Percentiles rank a stretch among this genome's conserved stretches.
These are phyloP conservation scores for Paecilomyces sp. DNA, from an alignment of 2,329 filamentous ascomycete genomes.

Conservation along the genomic window DNA sequence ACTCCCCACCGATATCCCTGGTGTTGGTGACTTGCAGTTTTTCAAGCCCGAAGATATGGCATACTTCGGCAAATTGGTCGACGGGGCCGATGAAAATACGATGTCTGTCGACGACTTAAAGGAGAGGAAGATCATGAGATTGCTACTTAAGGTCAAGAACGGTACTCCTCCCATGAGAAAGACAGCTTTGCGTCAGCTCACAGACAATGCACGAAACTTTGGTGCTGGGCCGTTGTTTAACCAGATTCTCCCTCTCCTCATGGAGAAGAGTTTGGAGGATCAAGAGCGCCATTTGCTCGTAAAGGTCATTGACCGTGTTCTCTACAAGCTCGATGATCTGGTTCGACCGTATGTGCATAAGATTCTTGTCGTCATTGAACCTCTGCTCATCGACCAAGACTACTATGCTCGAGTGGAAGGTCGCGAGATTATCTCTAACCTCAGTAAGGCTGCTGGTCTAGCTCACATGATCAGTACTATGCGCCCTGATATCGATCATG, in stretches of 20 bases:
- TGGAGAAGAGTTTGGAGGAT: slow-evolving; percentile 97
- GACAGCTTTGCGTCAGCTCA: slow-evolving; percentile 92
- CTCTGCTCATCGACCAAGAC: slow-evolving; percentile 97
- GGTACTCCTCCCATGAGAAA: slow-evolving; percentile 98
- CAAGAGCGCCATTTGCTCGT: slow-evolving; percentile 96
- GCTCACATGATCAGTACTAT: slow-evolving; percentile 99
- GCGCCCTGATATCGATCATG: slow-evolving; percentile 96
- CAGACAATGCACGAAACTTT: slow-evolving; percentile 94
- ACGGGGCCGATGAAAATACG: slow-evolving; percentile 83
- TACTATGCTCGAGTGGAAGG: slow-evolving; percentile 98
- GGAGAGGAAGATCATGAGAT: slow-evolving; percentile 95
- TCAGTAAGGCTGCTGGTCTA: slow-evolving; percentile 91
- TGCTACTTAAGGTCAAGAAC: slow-evolving; percentile 97
- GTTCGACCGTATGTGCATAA: slow-evolving; percentile 97
- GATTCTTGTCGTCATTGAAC: slow-evolving; percentile 96
- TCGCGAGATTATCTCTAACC: slow-evolving; percentile 96
- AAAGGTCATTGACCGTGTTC: slow-evolving; percentile 96
- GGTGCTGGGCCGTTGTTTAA: slow-evolving; percentile 92
- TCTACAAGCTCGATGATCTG: slow-evolving; percentile 96
- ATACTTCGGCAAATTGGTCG: slow-evolving; percentile 96
- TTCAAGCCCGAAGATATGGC: slow-evolving; percentile 99
- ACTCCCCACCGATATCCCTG: slow-evolving; percentile 89
- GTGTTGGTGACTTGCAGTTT: slow-evolving; percentile 91
- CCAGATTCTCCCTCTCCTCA: slow-evolving; percentile 90
- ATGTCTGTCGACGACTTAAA: slow-evolving; percentile 94